Evolutionary conservation across 345 rosid genomes (phyloP).

Genomic region (Populus davidiana): DNA sequence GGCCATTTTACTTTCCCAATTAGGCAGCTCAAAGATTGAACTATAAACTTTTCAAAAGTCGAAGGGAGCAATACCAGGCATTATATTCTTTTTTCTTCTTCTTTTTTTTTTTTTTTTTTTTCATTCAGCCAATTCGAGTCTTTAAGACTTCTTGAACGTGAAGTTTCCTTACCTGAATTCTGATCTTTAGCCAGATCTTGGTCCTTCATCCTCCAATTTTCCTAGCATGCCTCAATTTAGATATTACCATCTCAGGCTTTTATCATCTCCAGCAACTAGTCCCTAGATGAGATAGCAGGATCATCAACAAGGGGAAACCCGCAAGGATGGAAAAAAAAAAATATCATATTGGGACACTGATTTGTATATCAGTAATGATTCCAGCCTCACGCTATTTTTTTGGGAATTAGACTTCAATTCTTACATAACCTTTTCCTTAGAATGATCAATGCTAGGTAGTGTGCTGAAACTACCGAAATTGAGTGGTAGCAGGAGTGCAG

Average conservation of each 20-base stretch:
- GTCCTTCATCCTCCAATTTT: not conserved
- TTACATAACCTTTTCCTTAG: too few species aligned
- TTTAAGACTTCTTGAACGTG: not conserved
- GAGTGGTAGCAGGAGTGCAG: too few species aligned
- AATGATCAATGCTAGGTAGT: too few species aligned
- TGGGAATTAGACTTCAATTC: too few species aligned
- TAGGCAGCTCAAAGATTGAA: conserved; percentile 51
- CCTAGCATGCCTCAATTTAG: not conserved
- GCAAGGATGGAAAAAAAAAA: not conserved
- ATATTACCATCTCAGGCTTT: not conserved
- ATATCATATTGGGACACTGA: too few species aligned
- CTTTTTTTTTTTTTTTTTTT: not conserved
- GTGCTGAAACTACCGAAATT: too few species aligned
- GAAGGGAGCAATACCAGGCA: not conserved
- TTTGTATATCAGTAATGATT: too few species aligned
- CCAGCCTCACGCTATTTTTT: too few species aligned
- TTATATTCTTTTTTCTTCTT: not conserved
- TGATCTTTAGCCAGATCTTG: not conserved
- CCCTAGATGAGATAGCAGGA: not conserved
- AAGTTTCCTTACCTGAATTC: not conserved
- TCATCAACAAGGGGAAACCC: not conserved
- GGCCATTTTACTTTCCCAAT: conserved; percentile 66
- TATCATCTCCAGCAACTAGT: not conserved
- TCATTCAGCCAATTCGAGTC: not conserved
- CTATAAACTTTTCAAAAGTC: conserved; percentile 29